Evolutionary conservation across 2,329 filamentous ascomycete genomes (phyloP).

Genomic region (Byssochlamys sp.): DNA sequence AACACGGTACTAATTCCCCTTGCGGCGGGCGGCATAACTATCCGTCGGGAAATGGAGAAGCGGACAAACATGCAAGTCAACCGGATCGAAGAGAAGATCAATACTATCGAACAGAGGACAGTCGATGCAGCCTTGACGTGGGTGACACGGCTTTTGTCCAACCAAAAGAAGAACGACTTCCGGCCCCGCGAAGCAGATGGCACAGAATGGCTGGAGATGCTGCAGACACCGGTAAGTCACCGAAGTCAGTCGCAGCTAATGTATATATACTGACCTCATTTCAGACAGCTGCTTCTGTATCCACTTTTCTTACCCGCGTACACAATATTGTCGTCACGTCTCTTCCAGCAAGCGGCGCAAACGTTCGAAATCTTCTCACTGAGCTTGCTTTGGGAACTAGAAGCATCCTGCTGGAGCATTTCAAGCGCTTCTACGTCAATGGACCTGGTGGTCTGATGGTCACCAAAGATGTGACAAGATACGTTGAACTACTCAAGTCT

Average conservation of each 20-base stretch:
- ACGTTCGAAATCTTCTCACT: constrained; percentile 69
- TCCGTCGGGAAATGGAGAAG: constrained; percentile 80
- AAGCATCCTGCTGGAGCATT: constrained; percentile 74
- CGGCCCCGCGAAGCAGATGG: constrained; percentile 68
- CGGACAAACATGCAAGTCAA: constrained; percentile 63
- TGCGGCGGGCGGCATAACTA: constrained; percentile 79
- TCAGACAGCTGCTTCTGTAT: constrained; percentile 67
- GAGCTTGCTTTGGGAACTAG: constrained; percentile 76
- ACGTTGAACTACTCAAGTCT: constrained; percentile 71
- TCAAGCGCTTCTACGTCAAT: constrained; percentile 88
- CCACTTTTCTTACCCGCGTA: constrained; percentile 64
- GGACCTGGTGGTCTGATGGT: constrained; percentile 90
- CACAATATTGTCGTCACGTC: constrained; percentile 55
- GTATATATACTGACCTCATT: constrained; percentile 5
- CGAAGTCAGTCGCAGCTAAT: background rate
- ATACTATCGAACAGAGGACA: constrained; percentile 57
- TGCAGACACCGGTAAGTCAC: constrained; percentile 59
- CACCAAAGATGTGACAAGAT: constrained; percentile 89
- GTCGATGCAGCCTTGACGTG: constrained; percentile 67
- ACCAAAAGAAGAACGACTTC: constrained; percentile 83
- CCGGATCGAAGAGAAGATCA: constrained; percentile 76
- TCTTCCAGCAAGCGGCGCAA: constrained; percentile 56
- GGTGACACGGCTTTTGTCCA: constrained; percentile 60
- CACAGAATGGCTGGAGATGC: constrained; percentile 53
- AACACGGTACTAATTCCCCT: constrained; percentile 82